Base-by-base conservation (phyloP, 805 yeast species). In the Saccharomycopsis fibuligera region DNA sequence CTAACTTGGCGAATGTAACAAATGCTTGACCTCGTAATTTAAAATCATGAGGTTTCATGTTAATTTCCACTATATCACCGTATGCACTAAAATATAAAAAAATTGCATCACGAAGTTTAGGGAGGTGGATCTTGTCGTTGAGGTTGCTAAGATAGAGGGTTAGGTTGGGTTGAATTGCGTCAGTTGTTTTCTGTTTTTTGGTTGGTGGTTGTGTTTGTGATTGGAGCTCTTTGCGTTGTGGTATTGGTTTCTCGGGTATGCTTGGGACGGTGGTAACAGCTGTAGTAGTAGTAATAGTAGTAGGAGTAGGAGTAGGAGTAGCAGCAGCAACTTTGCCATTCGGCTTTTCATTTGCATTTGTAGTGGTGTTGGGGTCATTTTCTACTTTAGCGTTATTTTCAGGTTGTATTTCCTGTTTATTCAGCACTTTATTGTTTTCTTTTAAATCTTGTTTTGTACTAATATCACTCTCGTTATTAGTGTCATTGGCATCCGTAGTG, bases 21-120 rank as follows among this genome's bases (percentile, higher is more conserved):
- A 82, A 84, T 0, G 88, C 89, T 58, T 81, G 87, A 0, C 88
- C 89, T 48, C 86, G 67, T 54, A 71, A 63, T 49, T 67, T 71
- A 47, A 68, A 68, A 33, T 69, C 61, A 45, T 70, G 68, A 17
- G 30, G 29, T 8, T 38, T 38, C 23, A 73, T 60, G 42, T 69
- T 62, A 9, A 85, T 68, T 9, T 75, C 73, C 3, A 83, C 59
- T 2, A 85, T 75, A 58, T 82, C 88, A 0, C 88, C 89, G 60
- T 71, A 82, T 0, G 80, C 73, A 12, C 81, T 67, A 55, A 81
- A 82, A 4, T 83, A 58, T 17, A 83, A 57, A 57, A 76, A 82
- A 10, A 85, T 63, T 55, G 75, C 76, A 46, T 75, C 75, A 55
- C 74, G 75, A 50, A 82, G 57, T 23, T 68, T 62, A 1, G 58